Conservation (phyloP, 495 filamentous ascomycete genomes). For the Rhypophila decipiens region DNA sequence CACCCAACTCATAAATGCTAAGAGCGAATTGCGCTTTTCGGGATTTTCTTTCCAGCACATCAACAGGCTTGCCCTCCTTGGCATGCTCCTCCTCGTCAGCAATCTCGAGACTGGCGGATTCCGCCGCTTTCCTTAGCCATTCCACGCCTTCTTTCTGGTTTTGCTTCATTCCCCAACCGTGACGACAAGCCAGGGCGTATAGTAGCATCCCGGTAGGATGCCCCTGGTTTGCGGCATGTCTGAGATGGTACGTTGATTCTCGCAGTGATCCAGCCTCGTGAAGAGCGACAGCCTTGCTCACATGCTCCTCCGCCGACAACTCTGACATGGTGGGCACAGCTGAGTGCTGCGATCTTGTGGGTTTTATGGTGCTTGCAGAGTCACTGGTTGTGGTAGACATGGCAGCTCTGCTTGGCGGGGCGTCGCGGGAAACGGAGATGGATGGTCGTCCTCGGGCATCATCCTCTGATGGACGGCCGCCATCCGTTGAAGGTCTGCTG, state of each 20-base stretch:
- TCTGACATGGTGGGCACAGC: constrained; percentile 43
- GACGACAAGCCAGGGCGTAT: constrained; percentile 92
- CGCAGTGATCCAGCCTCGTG: constrained; percentile 81
- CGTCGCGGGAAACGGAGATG: constrained; percentile 32
- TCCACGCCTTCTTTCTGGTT: constrained; percentile 83
- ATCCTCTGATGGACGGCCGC: constrained; percentile 32
- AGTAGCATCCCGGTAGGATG: constrained; percentile 92
- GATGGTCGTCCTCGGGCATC: constrained; percentile 29
- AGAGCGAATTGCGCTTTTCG: constrained; percentile 88
- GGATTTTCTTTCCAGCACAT: constrained; percentile 63
- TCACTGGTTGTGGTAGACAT: constrained; percentile 55
- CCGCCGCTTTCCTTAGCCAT: constrained; percentile 84
- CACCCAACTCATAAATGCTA: constrained; percentile 90
- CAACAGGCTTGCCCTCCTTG: constrained; percentile 57
- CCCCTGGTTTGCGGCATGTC: constrained; percentile 76
- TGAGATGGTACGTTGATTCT: constrained; percentile 92
- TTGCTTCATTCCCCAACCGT: constrained; percentile 94
- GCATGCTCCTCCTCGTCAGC: constrained; percentile 65
- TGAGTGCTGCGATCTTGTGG: constrained; percentile 47
- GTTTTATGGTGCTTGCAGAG: constrained; percentile 60
- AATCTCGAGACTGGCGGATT: constrained; percentile 75
- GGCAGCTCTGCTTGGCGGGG: constrained; percentile 29
- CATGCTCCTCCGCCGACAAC: constrained; percentile 76
- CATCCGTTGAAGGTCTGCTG: constrained; percentile 43
- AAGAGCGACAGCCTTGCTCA: constrained; percentile 76